Evolutionary conservation across 192 early-diverging fungal species (phyloP), one percentile per base, ranked within the genome.

Genomic region (Coemansia sp.): DNA sequence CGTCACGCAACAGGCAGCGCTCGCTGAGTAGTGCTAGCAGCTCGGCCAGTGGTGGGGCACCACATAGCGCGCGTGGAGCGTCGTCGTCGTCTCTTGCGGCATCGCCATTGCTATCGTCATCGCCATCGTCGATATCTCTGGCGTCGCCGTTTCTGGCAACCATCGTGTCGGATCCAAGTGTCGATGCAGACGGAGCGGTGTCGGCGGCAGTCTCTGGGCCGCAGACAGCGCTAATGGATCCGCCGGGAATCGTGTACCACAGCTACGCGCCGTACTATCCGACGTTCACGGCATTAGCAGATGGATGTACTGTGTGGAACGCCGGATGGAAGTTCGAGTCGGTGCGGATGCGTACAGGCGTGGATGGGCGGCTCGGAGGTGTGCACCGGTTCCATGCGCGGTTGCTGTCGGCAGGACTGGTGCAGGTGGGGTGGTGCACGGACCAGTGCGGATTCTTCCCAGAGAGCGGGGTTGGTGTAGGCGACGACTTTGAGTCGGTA

Each of bases 371-470:
- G 9, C 63, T 69, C 49, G 80, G 80, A 58, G 80, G 80, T 21
- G 59, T 71, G 15, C 80, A 83, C 44, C 56, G 71, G 12, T 83
- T 77, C 67, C 52, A 70, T 13, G 72, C 75, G 49, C 71, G 69
- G 49, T 60, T 83, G 39, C 62, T 83, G 63, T 70, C 80, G 2
- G n/a, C 58, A 2, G 80, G 76, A 1, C 52, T 77, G 44, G 47
- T 83, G n/a, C 80, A 83, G 56, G 44, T 83, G 23, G 80, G 80
- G 3, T 83, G 80, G 80, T 83, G 75, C 66, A 68, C 80, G 4
- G 69, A 78, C 49, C 62, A 42, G 47, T 83, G 80, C 41, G 64
- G 56, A 4, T 83, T 83, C 32, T 74, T 68, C 18, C 80, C 80
- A 0, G 80, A 77, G 67, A 83, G 76, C 63, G 80, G 80, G 19